Evolutionary conservation across 306 rosid genomes (phyloP), one percentile per base, ranked within the genome.

Genomic region (Inga laurina): DNA sequence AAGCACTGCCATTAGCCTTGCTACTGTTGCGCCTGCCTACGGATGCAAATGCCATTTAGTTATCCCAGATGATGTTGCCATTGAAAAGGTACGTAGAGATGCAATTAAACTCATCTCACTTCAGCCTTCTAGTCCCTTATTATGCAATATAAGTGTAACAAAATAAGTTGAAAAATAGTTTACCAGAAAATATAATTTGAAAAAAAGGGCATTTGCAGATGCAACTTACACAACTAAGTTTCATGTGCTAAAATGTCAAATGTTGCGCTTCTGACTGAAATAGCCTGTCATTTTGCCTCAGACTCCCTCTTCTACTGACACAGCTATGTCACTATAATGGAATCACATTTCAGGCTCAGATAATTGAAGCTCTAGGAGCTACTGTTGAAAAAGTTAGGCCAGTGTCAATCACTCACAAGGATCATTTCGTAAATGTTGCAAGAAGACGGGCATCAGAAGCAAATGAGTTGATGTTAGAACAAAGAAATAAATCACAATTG

Each of bases 1-100:
- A 79, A 95, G 98, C 86, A 95, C 97, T 19, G 99, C 98, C 77
- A 89, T 95, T 70, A 95, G 98, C 86, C 91, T 95, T 83, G 98
- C 98, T 10, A 90, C 98, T 48, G 98, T 93, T 76, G 99, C 97
- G 56, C 96, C 98, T 77, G 99, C 97, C n/a, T 93, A 73, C 76
- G 97, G 96, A 35, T 95, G 99, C 89, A 89, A 90, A 84, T 80
- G 97, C 79, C 97, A 93, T 44, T 97, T 95, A 65, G 98, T 91
- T 89, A 93, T 92, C 75, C 98, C 98, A 1, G 98, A 95, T 87
- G 98, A 95, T 64, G 98, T 84, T 82, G 97, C 98, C 81, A 88
- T 93, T n/a, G 98, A 96, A 87, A 96, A 96, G 97, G 99, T 92
- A 75, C 45, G 71, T 10, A 51, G 24, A 30, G 34, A 61, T 77